Base-by-base conservation (phyloP, 1,284 basidiomycete species). In the Malassezia japonica region DNA sequence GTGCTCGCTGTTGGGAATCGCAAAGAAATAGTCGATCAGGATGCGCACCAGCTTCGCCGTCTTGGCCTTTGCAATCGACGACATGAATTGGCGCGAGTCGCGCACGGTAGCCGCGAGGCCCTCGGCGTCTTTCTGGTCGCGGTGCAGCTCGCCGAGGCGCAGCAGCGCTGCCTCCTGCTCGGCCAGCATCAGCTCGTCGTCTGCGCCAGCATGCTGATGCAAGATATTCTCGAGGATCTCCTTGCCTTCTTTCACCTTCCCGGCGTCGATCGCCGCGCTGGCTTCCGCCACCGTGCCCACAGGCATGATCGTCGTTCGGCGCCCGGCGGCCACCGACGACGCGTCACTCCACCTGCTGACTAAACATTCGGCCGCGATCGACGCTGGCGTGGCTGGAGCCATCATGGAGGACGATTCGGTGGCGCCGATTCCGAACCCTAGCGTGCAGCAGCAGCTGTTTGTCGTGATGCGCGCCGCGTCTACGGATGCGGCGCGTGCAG, bases 31-130 rank as follows among this genome's bases (percentile, higher is more conserved):
- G 74, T 87, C 86, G 65, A 96, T 86, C 32, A 96, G 79, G 4
- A 88, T 89, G 46, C 91, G 84, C 46, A 69, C 60, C 57, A 96
- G 82, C 77, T 95, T 95, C 2, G 92, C 91, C 0, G 92, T 95
- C 77, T 98, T 98, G 7, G 94, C 92, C 75, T 98, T 98, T 23
- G 92, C 91, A 1, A 90, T 89, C 13, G 85, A 85, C 0, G 86
- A 85, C 83, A 95, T 89, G 77, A 94, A 92, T 0, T 83, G 80
- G 47, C 90, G 79, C 0, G 88, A 92, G 27, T 85, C 80, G 0
- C 83, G 85, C 48, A 96, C 87, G 12, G 94, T 83, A 52, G 87
- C 81, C 1, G 90, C 87, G 2, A 98, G 79, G 21, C 85, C 86
- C 56, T 83, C 75, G 5, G 87, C 83, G 76, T 95, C 86, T 86